A percentile compares a stretch with the other conserved stretches of the same genome.
Evolutionary conservation across 345 rosid species (phyloP).

Genomic region (Orychophragmus violaceus): DNA sequence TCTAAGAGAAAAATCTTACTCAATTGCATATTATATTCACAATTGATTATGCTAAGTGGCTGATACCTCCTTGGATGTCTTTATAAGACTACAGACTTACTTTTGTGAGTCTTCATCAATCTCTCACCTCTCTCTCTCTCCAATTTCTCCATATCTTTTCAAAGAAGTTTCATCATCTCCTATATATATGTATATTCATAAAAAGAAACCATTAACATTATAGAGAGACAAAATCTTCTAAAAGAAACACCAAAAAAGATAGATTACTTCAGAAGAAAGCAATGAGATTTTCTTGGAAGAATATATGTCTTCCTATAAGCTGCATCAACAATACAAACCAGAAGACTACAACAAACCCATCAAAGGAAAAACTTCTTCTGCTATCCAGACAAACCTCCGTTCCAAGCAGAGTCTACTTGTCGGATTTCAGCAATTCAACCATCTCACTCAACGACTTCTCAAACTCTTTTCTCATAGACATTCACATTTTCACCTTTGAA

Average conservation of each 20-base stretch:
- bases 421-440: slow-evolving; percentile 33
- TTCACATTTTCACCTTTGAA: slow-evolving; percentile 42
- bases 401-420: slow-evolving; percentile 25
- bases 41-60: neutral
- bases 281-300: slow-evolving; percentile 30
- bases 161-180: slow-evolving; percentile 28
- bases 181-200: slow-evolving; percentile 18
- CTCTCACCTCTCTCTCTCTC: slow-evolving; percentile 18
- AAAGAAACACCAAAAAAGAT: slow-evolving; percentile 1
- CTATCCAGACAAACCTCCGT: slow-evolving; percentile 26
- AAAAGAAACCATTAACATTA: neutral
- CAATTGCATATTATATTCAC: neutral
- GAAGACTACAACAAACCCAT: slow-evolving; percentile 9
- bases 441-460: slow-evolving; percentile 43
- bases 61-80: slow-evolving; percentile 17
- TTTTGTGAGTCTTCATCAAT: slow-evolving; percentile 27
- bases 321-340: slow-evolving; percentile 29
- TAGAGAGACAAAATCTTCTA: slow-evolving; percentile 12
- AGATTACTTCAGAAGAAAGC: slow-evolving; percentile 20
- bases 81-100: slow-evolving; percentile 23
- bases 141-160: slow-evolving; percentile 7
- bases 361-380: slow-evolving; percentile 26
- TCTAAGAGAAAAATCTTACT: slow-evolving; percentile 13
- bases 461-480: slow-evolving; percentile 41
- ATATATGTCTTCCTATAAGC: slow-evolving; percentile 31